Evolutionary conservation across 2,329 filamentous ascomycete genomes (phyloP), one percentile per base, ranked within the genome.

Genomic region (Fusarium camptoceras): DNA sequence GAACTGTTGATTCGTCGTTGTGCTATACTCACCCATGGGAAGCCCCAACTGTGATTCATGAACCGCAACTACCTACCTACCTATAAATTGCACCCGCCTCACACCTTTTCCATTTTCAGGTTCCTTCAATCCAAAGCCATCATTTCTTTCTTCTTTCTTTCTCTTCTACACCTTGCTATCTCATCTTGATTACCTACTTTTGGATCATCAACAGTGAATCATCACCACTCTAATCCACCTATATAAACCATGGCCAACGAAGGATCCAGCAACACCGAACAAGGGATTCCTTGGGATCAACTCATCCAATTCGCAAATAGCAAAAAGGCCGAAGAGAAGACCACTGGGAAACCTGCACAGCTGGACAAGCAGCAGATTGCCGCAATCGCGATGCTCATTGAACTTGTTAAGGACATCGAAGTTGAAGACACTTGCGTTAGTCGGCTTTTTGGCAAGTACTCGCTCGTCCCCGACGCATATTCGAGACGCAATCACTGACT

Each of bases 361-460:
- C 71, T 86, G 30, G 79, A 79, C 0, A 75, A 76, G 7, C 66
- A 73, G 7, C 80, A 87, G 71, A 73, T 77, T 12, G 74, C 77
- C 41, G 81, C 83, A 18, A 73, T 88, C 27, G 75, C 78, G 1
- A 74, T 79, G 8, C 77, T 88, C 47, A 76, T 82, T 55, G 66
- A 73, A 3, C 75, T 78, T 28, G 27, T 61, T 34, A 47, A 61
- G 18, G 77, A 79, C 55, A 77, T 77, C 11, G 68, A 76, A 12
- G 31, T 78, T 7, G 69, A 71, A 10, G 70, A 73, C 9, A 74
- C 77, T 65, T 76, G 78, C 50, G 74, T 81, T 25, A 75, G 75
- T 60, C 42, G 63, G 3, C 59, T 81, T 14, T 67, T 73, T 20
- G 55, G 80, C 78, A 71, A 50, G 42, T 44, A 20, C 28, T 8